These are phyloP conservation scores for Nepenthes alata DNA, from an alignment of 179 eudicot genomes.

Conservation along the genomic window DNA sequence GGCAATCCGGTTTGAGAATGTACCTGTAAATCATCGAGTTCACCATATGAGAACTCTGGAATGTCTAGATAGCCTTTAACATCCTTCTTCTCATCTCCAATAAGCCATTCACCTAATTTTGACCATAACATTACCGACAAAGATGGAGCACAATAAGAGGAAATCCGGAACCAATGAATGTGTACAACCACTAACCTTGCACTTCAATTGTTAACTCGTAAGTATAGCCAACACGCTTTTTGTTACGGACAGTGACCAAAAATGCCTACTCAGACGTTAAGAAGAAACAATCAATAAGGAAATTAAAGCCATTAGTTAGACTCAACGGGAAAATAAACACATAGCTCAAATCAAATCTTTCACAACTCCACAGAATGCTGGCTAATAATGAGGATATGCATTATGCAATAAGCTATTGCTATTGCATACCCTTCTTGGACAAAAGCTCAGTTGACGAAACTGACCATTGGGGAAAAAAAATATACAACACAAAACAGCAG, in stretches of 20 bases:
- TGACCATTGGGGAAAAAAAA: too few relatives aligned
- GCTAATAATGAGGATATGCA: too few relatives aligned
- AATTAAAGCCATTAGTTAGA: too few relatives aligned
- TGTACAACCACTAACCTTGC: conserved; percentile 38
- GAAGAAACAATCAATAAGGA: neutral
- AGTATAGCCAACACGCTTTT: conserved; percentile 91
- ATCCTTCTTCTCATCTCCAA: conserved; percentile 55
- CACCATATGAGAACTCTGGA: conserved; percentile 83
- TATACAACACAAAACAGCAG: too few relatives aligned
- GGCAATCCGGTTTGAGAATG: neutral
- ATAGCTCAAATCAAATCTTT: too few relatives aligned
- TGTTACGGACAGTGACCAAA: conserved; percentile 83
- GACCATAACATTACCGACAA: conserved; percentile 4
- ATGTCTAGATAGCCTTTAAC: conserved; percentile 62
- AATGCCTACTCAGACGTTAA: conserved; percentile 55
- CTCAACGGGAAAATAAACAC: too few relatives aligned
- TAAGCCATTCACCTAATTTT: conserved; percentile 72
- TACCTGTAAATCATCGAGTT: conserved; percentile 91
- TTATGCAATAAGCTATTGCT: too few relatives aligned
- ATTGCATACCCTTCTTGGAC: too few relatives aligned
- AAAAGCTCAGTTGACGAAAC: too few relatives aligned
- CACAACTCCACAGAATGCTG: too few relatives aligned
- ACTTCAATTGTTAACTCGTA: conserved; percentile 69
- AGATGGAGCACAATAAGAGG: conserved; percentile 1
- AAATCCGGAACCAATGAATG: neutral